phyloP scores from a whole-genome alignment of 805 yeast species.

The Torulaspora quercuum region DNA sequence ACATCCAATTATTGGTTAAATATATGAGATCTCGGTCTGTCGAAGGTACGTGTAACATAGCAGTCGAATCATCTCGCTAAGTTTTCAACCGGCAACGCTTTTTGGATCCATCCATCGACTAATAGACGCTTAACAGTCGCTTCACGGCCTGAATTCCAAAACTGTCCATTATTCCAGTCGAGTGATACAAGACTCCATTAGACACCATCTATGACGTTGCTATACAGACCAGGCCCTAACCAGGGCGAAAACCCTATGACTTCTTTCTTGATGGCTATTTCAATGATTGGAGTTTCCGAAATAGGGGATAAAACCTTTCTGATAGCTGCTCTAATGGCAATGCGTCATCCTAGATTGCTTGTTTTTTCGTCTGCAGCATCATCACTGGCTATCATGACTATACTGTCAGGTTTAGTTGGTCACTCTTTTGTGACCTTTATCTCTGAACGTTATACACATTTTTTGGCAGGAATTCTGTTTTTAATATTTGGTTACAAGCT shows the following conservation, averaged over 20 bases:
- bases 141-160: no score
- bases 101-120: no score
- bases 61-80: no score
- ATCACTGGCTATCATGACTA: slow-evolving; percentile 85
- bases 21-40: no score
- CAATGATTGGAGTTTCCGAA: slow-evolving; percentile 94
- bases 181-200: no score
- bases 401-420: slow-evolving; percentile 86
- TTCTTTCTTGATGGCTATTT: slow-evolving; percentile 72
- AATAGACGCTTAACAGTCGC: no score
- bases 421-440: slow-evolving; percentile 83
- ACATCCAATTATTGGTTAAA: no score
- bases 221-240: background rate
- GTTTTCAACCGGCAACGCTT: no score
- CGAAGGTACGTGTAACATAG: no score
- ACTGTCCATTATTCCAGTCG: no score
- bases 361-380: slow-evolving; percentile 88
- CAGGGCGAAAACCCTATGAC: slow-evolving; percentile 17
- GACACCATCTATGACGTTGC: no score
- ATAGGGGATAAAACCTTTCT: slow-evolving; percentile 96
- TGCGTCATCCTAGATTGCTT: slow-evolving; percentile 78
- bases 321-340: slow-evolving; percentile 96
- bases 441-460: slow-evolving; percentile 74
- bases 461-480: slow-evolving; percentile 77
- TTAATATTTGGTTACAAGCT: slow-evolving; percentile 77